A percentile compares a stretch with the other conserved stretches of the same genome.
phyloP scores from a whole-genome alignment of 495 filamentous ascomycete species.

The Podospora australis region DNA sequence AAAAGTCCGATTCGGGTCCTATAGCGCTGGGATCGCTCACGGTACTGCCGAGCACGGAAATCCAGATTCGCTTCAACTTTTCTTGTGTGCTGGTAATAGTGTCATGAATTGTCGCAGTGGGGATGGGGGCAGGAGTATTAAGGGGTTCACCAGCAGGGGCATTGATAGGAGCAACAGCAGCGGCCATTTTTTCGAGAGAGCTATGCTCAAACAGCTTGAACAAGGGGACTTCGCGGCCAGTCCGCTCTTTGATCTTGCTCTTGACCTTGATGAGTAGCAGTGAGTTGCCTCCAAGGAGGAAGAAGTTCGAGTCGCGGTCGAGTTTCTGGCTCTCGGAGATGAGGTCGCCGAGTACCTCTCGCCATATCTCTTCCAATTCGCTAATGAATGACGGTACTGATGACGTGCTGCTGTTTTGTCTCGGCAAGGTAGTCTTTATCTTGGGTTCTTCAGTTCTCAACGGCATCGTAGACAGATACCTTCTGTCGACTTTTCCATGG shows the following conservation, averaged over 20 bases:
- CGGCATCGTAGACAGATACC: constrained; percentile 1
- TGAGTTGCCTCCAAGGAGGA: constrained; percentile 26
- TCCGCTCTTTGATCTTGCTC: background rate
- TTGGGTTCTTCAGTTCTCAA: background rate
- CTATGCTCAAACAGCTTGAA: constrained; percentile 12
- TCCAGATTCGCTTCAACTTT: constrained; percentile 25
- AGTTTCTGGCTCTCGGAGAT: background rate
- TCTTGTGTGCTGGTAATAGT: background rate
- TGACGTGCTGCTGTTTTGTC: background rate
- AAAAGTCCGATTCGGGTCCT: constrained; percentile 17
- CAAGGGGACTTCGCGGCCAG: constrained; percentile 1
- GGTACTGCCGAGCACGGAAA: constrained; percentile 16
- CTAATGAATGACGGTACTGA: background rate
- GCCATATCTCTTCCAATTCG: constrained; percentile 18
- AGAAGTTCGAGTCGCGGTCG: constrained; percentile 20
- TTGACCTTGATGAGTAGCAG: constrained; percentile 19
- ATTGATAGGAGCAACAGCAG: background rate
- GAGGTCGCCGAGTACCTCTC: constrained; percentile 15
- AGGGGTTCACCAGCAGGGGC: background rate
- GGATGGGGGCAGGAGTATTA: background rate
- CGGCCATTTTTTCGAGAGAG: constrained; percentile 13
- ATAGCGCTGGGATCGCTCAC: constrained; percentile 2
- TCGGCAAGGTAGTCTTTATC: background rate
- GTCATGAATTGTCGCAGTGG: background rate
- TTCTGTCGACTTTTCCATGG: constrained; percentile 37